Conservation (phyloP, 306 rosid species). For the Betula pendula region DNA sequence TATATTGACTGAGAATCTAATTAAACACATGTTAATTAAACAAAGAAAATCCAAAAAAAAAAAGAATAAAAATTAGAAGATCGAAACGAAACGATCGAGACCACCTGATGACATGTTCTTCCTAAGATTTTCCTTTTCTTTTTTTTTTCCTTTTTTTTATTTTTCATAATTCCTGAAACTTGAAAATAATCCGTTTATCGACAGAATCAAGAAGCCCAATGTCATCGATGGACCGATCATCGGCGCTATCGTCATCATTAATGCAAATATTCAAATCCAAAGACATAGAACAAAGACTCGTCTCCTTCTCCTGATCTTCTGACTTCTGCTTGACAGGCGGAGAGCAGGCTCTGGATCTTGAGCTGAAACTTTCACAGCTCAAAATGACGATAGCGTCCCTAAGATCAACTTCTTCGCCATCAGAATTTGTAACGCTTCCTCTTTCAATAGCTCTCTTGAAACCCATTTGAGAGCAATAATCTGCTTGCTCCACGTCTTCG, state of each 20-base stretch:
- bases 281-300: conserved; percentile 44
- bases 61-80: neutral
- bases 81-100: neutral
- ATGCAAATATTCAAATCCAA: conserved; percentile 91
- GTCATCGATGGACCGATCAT: conserved; percentile 54
- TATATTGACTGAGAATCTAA: conserved; percentile 32
- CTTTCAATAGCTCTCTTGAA: conserved; percentile 80
- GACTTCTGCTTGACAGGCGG: conserved; percentile 52
- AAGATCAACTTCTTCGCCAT: conserved; percentile 64
- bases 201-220: conserved; percentile 82
- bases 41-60: conserved; percentile 28
- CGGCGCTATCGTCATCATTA: conserved; percentile 45
- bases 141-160: neutral
- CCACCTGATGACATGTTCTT: conserved; percentile 9
- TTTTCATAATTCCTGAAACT: conserved; percentile 57
- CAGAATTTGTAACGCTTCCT: conserved; percentile 55
- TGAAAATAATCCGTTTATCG: conserved; percentile 76
- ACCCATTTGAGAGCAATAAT: conserved; percentile 75
- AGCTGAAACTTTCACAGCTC: conserved; percentile 75
- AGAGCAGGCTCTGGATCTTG: conserved; percentile 86
- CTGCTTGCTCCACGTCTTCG: conserved; percentile 89
- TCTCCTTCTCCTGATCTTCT: conserved; percentile 36
- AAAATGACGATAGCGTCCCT: conserved; percentile 77
- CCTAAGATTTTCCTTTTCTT: neutral
- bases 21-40: conserved; percentile 40